Conservation (phyloP, 345 rosid species). For the Raphanus sativus region DNA sequence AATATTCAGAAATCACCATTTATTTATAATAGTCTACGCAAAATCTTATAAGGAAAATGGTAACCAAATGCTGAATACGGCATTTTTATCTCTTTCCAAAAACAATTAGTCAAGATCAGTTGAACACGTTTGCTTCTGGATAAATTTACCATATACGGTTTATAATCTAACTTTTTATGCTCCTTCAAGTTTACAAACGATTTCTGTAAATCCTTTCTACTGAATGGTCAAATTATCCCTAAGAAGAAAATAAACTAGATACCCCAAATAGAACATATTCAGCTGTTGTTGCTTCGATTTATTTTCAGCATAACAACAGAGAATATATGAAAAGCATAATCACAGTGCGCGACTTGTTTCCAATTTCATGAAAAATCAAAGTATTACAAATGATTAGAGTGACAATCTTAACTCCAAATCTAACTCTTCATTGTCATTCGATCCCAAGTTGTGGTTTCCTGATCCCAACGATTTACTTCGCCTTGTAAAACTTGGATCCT, state of each 20-base stretch:
- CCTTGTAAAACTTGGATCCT: conserved; percentile 42
- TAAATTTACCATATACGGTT: neutral
- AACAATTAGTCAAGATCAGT: neutral
- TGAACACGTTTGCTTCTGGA: neutral
- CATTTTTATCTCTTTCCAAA: no score
- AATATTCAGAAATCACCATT: no score
- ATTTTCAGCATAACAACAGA: conserved; percentile 16
- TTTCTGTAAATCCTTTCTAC: conserved; percentile 3
- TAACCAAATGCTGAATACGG: no score
- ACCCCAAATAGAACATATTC: conserved; percentile 6
- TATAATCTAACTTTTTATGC: neutral
- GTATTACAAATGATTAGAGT: conserved; percentile 36
- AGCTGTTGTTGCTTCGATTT: conserved; percentile 19
- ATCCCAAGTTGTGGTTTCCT: conserved; percentile 60
- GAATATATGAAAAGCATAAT: neutral
- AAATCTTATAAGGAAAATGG: no score
- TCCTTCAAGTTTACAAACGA: neutral
- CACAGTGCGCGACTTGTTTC: conserved; percentile 20
- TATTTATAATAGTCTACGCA: no score
- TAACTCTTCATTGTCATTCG: conserved; percentile 63
- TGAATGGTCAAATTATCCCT: neutral
- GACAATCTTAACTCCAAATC: conserved; percentile 93
- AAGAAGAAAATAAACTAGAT: neutral
- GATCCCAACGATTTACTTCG: conserved; percentile 59
- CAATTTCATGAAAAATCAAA: conserved; percentile 4